phyloP scores from a whole-genome alignment of 2,329 filamentous ascomycete genomes.

The Clonostachys chloroleuca region DNA sequence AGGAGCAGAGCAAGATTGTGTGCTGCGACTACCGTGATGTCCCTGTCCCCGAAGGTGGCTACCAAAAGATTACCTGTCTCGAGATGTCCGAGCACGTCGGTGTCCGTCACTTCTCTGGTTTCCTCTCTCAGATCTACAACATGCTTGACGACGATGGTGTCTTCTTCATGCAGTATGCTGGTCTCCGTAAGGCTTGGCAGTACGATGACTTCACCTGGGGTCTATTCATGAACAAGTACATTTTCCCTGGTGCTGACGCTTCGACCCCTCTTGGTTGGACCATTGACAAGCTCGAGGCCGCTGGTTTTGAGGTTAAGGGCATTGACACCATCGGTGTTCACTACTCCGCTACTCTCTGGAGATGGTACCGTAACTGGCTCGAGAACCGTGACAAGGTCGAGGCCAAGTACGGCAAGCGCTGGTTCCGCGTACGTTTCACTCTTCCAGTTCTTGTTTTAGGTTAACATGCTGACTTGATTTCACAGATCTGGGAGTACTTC shows the following conservation, averaged over 20 bases:
- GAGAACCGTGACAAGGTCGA: slow-evolving; percentile 88
- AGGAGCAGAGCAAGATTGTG: slow-evolving; percentile 85
- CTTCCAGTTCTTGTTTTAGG: background rate
- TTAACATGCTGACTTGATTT: background rate
- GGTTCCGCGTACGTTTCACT: slow-evolving; percentile 73
- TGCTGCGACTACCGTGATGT: slow-evolving; percentile 98
- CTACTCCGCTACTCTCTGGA: slow-evolving; percentile 94
- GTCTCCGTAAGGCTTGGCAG: slow-evolving; percentile 92
- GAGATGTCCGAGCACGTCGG: slow-evolving; percentile 99
- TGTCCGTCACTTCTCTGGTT: slow-evolving; percentile 78
- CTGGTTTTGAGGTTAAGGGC: slow-evolving; percentile 70
- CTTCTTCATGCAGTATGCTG: slow-evolving; percentile 94
- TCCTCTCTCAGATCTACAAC: slow-evolving; percentile 83
- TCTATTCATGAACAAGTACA: slow-evolving; percentile 99
- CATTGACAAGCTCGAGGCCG: slow-evolving; percentile 77
- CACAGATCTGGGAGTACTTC: slow-evolving; percentile 86
- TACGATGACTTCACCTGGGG: slow-evolving; percentile 98
- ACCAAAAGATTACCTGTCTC: slow-evolving; percentile 94
- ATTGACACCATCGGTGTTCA: slow-evolving; percentile 94
- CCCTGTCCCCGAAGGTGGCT: slow-evolving; percentile 62
- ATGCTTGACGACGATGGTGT: slow-evolving; percentile 96
- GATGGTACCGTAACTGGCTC: slow-evolving; percentile 99
- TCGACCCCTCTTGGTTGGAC: slow-evolving; percentile 90
- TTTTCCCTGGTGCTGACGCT: slow-evolving; percentile 96
- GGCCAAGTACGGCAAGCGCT: slow-evolving; percentile 91